A percentile compares a stretch with the other conserved stretches of the same genome.
Evolutionary conservation across 2,329 filamentous ascomycete species (phyloP).

Genomic region (Penicillium sp.): DNA sequence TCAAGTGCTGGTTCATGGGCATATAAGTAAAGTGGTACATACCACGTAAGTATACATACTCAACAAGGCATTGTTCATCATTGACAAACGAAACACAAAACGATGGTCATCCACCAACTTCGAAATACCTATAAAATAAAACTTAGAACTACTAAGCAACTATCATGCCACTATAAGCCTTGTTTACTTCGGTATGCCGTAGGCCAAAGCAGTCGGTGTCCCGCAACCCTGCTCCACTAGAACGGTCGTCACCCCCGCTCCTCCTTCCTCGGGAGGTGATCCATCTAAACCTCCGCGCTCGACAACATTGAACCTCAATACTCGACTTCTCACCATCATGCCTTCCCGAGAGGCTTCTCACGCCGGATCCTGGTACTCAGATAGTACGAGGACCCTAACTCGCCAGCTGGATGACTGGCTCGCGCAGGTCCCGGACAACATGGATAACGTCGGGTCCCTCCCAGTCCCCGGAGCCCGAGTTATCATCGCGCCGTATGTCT

Average conservation of each 20-base stretch:
- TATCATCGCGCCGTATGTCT: constrained; percentile 84
- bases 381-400: constrained; percentile 58
- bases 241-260: constrained; percentile 30
- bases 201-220: constrained; percentile 8
- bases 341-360: constrained; percentile 63
- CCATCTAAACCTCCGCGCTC: constrained; percentile 5
- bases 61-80: not conserved
- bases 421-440: constrained; percentile 63
- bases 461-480: constrained; percentile 74
- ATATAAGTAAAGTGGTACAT: not conserved
- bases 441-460: constrained; percentile 62
- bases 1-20: too few relatives aligned
- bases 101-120: not conserved
- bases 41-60: not conserved
- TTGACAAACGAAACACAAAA: not conserved
- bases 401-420: constrained; percentile 73
- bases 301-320: not conserved
- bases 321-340: constrained; percentile 28
- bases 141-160: not conserved
- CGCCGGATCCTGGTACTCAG: constrained; percentile 84
- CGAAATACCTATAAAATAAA: not conserved
- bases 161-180: not conserved
- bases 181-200: constrained; percentile 1
- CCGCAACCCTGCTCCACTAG: constrained; percentile 24
- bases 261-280: constrained; percentile 11